phyloP scores from a whole-genome alignment of 2,329 filamentous ascomycete genomes.

The Didymella pinodella region DNA sequence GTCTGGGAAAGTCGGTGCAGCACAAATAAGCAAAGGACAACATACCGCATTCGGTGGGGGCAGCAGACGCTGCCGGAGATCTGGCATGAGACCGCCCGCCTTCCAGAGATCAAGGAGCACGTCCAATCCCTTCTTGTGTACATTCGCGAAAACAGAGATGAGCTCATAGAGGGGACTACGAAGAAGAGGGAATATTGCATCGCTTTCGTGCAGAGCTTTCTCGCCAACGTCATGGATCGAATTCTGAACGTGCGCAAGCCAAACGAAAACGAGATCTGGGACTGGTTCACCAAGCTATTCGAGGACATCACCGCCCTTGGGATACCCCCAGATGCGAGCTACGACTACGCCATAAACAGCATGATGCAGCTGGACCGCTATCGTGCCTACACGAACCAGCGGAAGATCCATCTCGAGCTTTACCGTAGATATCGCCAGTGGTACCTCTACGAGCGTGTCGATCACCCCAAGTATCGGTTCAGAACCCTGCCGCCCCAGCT shows the following conservation, averaged over 20 bases:
- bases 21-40: constrained; percentile 10
- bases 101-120: constrained; percentile 39
- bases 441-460: constrained; percentile 25
- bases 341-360: constrained; percentile 37
- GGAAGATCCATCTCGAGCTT: constrained; percentile 37
- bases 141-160: constrained; percentile 34
- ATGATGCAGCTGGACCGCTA: constrained; percentile 43
- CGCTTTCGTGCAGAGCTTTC: constrained; percentile 39
- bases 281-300: constrained; percentile 39
- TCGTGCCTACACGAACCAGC: constrained; percentile 36
- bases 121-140: constrained; percentile 40
- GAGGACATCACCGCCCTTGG: constrained; percentile 28
- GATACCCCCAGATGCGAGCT: constrained; percentile 32
- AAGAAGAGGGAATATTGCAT: constrained; percentile 20
- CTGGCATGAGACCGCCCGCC: constrained; percentile 34
- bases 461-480: constrained; percentile 5
- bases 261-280: constrained; percentile 39
- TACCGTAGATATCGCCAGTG: constrained; percentile 37
- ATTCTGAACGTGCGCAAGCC: constrained; percentile 28
- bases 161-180: constrained; percentile 23
- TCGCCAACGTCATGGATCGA: constrained; percentile 39
- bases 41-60: constrained; percentile 14
- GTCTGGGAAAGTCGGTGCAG: constrained; percentile 12
- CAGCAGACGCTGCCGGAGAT: constrained; percentile 26
- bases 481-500: constrained; percentile 4